These are phyloP conservation scores for Flaveria ramosissima DNA, from an alignment of 129 eudicot genomes.

Conservation along the genomic window DNA sequence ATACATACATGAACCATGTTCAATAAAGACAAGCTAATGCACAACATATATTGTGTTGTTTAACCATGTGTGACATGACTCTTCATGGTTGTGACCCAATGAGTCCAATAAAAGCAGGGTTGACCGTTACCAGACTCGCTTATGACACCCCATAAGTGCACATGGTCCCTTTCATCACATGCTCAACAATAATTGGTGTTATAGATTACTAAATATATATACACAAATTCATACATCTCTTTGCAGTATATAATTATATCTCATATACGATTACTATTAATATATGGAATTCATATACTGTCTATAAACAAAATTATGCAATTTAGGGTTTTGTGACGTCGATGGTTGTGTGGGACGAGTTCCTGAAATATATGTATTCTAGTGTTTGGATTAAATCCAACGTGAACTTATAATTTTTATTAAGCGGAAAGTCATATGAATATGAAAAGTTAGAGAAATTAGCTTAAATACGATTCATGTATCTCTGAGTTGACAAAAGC, in stretches of 20 bases:
- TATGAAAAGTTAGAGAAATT: too few relatives aligned
- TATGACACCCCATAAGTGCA: slow-evolving; percentile 6
- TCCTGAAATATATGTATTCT: not conserved
- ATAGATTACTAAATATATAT: not conserved
- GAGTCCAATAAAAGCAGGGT: slow-evolving; percentile 5
- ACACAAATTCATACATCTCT: not conserved
- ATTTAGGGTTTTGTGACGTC: not conserved
- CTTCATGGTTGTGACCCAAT: slow-evolving; percentile 13
- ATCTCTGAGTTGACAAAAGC: too few relatives aligned
- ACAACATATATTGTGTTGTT: not conserved
- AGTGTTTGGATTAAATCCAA: not conserved
- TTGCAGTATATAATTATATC: not conserved
- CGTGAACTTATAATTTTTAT: too few relatives aligned
- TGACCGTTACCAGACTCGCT: slow-evolving; percentile 17
- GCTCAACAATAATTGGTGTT: slow-evolving; percentile 3
- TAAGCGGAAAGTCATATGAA: too few relatives aligned
- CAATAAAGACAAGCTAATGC: slow-evolving; percentile 15
- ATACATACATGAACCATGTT: slow-evolving; percentile 8
- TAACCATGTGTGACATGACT: slow-evolving; percentile 13
- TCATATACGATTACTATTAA: too few relatives aligned
- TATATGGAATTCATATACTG: not conserved
- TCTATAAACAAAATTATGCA: not conserved
- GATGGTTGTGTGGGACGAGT: not conserved
- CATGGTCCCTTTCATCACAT: not conserved
- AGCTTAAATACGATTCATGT: too few relatives aligned